phyloP scores from a whole-genome alignment of 1,284 basidiomycete species.

The Coniferiporia sulphurascens region DNA sequence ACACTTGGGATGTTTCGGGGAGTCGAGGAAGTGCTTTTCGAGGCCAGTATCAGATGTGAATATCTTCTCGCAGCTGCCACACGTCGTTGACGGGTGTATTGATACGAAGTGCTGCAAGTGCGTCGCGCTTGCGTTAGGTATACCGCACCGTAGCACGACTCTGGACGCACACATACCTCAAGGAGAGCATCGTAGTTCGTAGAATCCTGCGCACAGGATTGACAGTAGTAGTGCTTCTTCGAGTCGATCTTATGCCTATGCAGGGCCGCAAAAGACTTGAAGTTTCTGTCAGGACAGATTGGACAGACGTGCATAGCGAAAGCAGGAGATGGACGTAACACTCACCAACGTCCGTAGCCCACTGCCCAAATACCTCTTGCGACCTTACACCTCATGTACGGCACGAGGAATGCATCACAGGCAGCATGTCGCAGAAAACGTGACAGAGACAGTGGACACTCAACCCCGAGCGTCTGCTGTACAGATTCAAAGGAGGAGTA shows the following conservation, averaged over 20 bases:
- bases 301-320: neutral
- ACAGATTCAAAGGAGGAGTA: neutral
- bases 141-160: neutral
- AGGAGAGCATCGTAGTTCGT: neutral
- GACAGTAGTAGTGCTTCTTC: slow-evolving; percentile 10
- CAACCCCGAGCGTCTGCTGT: neutral
- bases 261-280: slow-evolving; percentile 8
- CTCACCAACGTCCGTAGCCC: neutral
- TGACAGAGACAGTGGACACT: neutral
- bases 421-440: neutral
- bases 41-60: slow-evolving; percentile 7
- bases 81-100: neutral
- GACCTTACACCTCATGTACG: neutral
- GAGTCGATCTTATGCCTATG: slow-evolving; percentile 11
- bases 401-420: neutral
- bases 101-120: neutral
- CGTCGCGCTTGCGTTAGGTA: too few relatives aligned
- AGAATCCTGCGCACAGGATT: slow-evolving; percentile 3
- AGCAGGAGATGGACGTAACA: neutral
- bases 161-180: neutral
- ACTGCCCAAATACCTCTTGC: neutral
- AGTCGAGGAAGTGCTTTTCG: slow-evolving; percentile 10
- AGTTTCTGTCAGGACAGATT: neutral
- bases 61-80: slow-evolving; percentile 5
- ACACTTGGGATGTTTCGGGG: slow-evolving; percentile 18